phyloP scores from a whole-genome alignment of 176 grass and related monocot genomes.

The Aegilops tauschii region DNA sequence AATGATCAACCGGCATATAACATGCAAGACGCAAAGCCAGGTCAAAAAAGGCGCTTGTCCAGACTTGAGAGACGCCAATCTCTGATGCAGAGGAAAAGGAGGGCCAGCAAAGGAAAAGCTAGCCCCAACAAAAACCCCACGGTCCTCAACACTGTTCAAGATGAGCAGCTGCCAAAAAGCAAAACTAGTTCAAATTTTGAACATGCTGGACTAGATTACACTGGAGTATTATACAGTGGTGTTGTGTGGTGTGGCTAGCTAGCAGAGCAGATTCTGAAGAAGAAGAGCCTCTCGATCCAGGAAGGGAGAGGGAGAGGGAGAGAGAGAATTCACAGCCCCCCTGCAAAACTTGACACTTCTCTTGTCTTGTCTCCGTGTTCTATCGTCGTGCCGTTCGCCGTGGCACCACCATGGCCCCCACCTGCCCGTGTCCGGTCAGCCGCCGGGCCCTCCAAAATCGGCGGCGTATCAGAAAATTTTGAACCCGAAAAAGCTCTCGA shows the following conservation, averaged over 20 bases:
- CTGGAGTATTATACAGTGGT: slow-evolving; percentile 20
- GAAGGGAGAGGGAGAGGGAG: not conserved
- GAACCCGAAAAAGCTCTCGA: slow-evolving; percentile 23
- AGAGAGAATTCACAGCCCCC: slow-evolving; percentile 22
- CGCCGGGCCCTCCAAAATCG: slow-evolving; percentile 35
- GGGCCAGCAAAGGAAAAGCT: not conserved
- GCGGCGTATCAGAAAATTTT: slow-evolving; percentile 21
- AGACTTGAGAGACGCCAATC: slow-evolving; percentile 7
- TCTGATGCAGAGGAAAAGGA: not conserved
- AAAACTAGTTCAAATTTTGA: slow-evolving; percentile 36
- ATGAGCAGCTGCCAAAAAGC: not conserved
- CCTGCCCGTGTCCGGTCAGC: not conserved
- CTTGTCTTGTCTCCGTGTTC: not conserved
- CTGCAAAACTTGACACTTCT: slow-evolving; percentile 20
- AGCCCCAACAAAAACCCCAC: slow-evolving; percentile 12
- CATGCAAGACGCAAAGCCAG: not conserved
- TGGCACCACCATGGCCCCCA: not conserved
- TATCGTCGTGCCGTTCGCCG: not conserved
- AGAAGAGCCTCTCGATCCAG: not conserved
- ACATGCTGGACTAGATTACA: slow-evolving; percentile 22
- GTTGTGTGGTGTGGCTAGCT: slow-evolving; percentile 12
- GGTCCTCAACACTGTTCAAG: not conserved
- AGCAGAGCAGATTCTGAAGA: not conserved
- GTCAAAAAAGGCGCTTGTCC: not conserved
- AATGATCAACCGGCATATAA: not conserved